Evolutionary conservation across 352 stramenopile genomes (phyloP), one percentile per base, ranked within the genome.

Genomic region (Globisporangium lucens): DNA sequence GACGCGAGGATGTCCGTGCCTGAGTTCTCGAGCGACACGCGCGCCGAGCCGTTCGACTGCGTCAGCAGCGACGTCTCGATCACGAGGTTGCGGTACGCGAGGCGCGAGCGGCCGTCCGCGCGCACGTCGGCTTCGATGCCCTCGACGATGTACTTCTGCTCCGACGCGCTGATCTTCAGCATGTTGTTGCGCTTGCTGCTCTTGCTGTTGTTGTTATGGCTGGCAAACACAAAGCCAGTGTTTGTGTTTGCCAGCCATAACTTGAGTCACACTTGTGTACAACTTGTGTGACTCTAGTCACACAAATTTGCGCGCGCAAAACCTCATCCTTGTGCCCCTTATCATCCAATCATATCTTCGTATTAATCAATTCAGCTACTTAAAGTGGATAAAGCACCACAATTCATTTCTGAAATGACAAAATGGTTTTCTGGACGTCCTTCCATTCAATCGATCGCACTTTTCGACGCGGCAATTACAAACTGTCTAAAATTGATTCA

Each of bases 21-120:
- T 5, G 78, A 79, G 46, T 79, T 74, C 53, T 85, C 80, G 6
- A 93, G 69, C 43, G 80, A 91, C 33, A 88, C 83, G 35, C 86
- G 80, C 65, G 83, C 83, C 56, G 86, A 94, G 35, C 84, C 86
- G 67, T 94, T 90, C 55, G 83, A 91, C 75, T 94, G 86, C 60
- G 80, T 73, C 15, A 93, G 75, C 36, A 93, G 62, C 61, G 82
- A 87, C 55, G 82, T 93, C 70, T 94, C 84, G 30, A 94, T 68
- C 27, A 75, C 68, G 51, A 91, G 61, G 61, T 66, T 79, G 62
- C 86, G 84, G 72, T 90, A 89, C 35, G 76, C 81, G 30, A 93
- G 75, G 3, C 86, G 83, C 41, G 75, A 69, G 56, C 86, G 86
- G 10, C 83, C 80, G 56, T 94, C 86, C 7, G 81, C 83, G 64